A percentile compares a stretch with the other conserved stretches of the same genome.
Conservation (phyloP, 73 alveolate genomes). For the Uronychia setigera region DNA sequence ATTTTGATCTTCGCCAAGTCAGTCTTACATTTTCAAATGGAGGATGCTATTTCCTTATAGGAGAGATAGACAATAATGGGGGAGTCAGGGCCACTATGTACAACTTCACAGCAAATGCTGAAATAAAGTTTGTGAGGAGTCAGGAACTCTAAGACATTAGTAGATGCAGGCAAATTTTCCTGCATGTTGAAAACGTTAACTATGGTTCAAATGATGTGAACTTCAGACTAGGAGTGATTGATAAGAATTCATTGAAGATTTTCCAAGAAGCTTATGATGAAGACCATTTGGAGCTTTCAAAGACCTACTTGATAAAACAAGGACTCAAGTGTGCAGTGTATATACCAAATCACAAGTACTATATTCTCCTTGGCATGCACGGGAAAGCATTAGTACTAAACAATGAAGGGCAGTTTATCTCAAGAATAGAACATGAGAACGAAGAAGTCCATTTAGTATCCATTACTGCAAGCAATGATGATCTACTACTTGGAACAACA, state of each 20-base stretch:
- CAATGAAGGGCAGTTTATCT: background rate
- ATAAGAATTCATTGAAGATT: background rate
- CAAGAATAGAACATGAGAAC: background rate
- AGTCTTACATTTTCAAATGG: background rate
- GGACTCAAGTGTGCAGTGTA: background rate
- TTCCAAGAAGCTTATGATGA: background rate
- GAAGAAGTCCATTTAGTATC: background rate
- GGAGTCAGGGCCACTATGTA: background rate
- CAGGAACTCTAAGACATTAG: background rate
- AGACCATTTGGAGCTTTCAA: background rate
- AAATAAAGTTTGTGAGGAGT: background rate
- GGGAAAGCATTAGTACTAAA: background rate
- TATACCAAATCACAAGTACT: background rate
- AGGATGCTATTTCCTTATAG: background rate
- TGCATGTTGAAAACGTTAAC: background rate
- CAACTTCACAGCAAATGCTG: background rate
- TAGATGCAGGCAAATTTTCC: background rate
- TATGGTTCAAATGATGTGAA: background rate
- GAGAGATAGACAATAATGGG: background rate
- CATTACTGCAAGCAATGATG: background rate
- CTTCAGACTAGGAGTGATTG: background rate
- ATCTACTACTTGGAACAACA: background rate
- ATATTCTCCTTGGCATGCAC: background rate
- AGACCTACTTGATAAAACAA: background rate
- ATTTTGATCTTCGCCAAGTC: background rate